phyloP scores from a whole-genome alignment of 306 rosid genomes.

The Prunus padus region DNA sequence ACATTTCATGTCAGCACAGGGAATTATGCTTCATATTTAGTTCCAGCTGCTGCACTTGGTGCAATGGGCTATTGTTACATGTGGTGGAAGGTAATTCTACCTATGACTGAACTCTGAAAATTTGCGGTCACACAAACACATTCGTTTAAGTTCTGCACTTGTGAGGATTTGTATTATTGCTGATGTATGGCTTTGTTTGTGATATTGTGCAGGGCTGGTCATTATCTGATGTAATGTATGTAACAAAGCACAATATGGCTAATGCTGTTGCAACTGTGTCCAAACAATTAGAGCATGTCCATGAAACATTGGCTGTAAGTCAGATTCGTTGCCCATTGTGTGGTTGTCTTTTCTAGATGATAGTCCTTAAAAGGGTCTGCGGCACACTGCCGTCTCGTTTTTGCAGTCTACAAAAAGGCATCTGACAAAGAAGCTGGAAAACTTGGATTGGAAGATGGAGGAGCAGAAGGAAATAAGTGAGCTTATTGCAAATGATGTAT shows the following conservation, averaged over 20 bases:
- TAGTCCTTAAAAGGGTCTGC: constrained; percentile 15
- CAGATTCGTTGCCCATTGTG: constrained; percentile 12
- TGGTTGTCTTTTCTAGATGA: constrained; percentile 19
- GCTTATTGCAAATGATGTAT: constrained; percentile 63
- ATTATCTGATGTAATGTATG: constrained; percentile 80
- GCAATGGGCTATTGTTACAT: constrained; percentile 81
- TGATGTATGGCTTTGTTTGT: constrained; percentile 13
- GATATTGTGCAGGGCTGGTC: constrained; percentile 59
- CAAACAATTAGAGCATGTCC: constrained; percentile 68
- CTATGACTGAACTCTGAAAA: not conserved
- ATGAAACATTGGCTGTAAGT: constrained; percentile 80
- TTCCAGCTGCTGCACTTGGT: constrained; percentile 80
- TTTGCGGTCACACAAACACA: constrained; percentile 12
- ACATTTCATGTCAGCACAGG: constrained; percentile 43
- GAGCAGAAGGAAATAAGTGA: constrained; percentile 57
- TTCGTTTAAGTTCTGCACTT: constrained; percentile 4
- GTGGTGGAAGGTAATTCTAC: constrained; percentile 68
- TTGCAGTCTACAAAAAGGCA: constrained; percentile 66
- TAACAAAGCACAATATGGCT: constrained; percentile 72
- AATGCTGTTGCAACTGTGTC: constrained; percentile 65
- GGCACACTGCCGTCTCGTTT: constrained; percentile 11
- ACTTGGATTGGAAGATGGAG: constrained; percentile 64
- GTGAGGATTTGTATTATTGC: constrained; percentile 7
- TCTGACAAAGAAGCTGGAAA: constrained; percentile 63
- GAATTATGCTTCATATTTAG: constrained; percentile 57